Evolutionary conservation across 2,329 filamentous ascomycete genomes (phyloP), one percentile per base, ranked within the genome.

Genomic region (Botryosphaeria dothidea): DNA sequence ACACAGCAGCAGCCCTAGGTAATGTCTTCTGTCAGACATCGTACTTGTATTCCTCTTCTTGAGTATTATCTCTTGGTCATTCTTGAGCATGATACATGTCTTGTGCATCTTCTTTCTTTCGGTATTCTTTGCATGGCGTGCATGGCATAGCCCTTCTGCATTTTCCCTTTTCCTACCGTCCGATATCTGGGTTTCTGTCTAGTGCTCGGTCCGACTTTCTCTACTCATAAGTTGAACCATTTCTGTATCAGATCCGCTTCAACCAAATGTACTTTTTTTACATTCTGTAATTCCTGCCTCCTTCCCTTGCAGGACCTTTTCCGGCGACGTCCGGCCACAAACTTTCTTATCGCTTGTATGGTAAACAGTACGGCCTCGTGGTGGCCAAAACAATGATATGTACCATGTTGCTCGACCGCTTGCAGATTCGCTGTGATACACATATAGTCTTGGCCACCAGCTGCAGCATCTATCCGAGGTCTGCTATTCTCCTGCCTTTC

Each of bases 61-160:
- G 19, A 19, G 38, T 13, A 25, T 56, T 8, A 25, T 45, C 38
- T 46, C 29, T 64, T 54, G 25, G 17, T 13, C 49, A 64, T 38
- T 36, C 36, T 25, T 46, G 61, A 48, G 49, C 38, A 46, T 51
- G 25, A 48, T 34, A 36, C 23, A 56, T 46, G 29, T 6, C 25
- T 38, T 29, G 21, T 23, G 17, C 31, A 34, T 36, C n/a, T 31
- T 45, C 19, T n/a, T 23, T 15, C 19, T 64, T 60, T 60, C 41
- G 27, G 56, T 46, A 25, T 58, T 21, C 29, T 56, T 34, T 56
- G 61, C 61, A 63, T 54, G 48, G 61, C 48, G 45, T 54, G 61
- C 48, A 48, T 56, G 23, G 56, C 56, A 60, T 60, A 46, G 56
- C 25, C 56, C 38, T 46, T 46, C 3, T 46, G 56, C 56, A 60